Percentiles rank a stretch among this genome's conserved stretches.
Conservation (phyloP, 1,284 basidiomycete species). For the Malassezia restricta region DNA sequence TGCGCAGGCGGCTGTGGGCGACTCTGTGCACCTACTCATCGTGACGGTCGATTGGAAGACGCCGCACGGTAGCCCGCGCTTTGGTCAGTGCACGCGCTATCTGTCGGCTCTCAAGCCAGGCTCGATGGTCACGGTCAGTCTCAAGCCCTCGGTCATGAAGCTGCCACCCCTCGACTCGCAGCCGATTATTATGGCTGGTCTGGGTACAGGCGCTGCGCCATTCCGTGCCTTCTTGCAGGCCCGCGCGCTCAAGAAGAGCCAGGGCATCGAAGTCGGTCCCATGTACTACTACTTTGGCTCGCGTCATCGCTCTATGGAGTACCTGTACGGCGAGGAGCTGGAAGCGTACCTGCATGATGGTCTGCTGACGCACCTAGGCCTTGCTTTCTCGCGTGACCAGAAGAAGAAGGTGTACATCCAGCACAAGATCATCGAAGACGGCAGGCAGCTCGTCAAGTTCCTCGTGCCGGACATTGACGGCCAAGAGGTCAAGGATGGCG, state of each 20-base stretch:
- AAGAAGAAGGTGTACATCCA: constrained; percentile 91
- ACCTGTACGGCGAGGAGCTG: constrained; percentile 82
- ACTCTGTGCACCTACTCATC: constrained; percentile 83
- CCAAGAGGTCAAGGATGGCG: constrained; percentile 44
- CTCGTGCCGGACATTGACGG: constrained; percentile 35
- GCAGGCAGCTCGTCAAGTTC: constrained; percentile 57
- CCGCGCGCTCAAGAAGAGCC: constrained; percentile 66
- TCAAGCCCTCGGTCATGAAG: constrained; percentile 99
- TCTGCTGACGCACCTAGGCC: constrained; percentile 72
- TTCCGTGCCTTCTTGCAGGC: constrained; percentile 98
- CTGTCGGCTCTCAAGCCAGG: constrained; percentile 70
- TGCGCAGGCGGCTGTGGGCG: constrained; percentile 81
- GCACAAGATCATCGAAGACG: constrained; percentile 91
- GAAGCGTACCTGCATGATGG: constrained; percentile 62
- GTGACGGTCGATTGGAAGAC: constrained; percentile 92
- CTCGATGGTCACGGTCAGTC: constrained; percentile 87
- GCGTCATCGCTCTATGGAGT: constrained; percentile 83
- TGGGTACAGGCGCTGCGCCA: constrained; percentile 92
- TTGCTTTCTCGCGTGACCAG: constrained; percentile 92
- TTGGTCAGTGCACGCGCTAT: constrained; percentile 93
- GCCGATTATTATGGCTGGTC: constrained; percentile 94
- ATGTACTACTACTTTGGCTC: constrained; percentile 97
- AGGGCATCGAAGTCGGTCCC: constrained; percentile 71
- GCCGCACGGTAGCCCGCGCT: constrained; percentile 64
- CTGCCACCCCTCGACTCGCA: constrained; percentile 72